A percentile compares a stretch with the other conserved stretches of the same genome.
phyloP scores from a whole-genome alignment of 495 filamentous ascomycete genomes.

The Hypoxylon cercidicola region DNA sequence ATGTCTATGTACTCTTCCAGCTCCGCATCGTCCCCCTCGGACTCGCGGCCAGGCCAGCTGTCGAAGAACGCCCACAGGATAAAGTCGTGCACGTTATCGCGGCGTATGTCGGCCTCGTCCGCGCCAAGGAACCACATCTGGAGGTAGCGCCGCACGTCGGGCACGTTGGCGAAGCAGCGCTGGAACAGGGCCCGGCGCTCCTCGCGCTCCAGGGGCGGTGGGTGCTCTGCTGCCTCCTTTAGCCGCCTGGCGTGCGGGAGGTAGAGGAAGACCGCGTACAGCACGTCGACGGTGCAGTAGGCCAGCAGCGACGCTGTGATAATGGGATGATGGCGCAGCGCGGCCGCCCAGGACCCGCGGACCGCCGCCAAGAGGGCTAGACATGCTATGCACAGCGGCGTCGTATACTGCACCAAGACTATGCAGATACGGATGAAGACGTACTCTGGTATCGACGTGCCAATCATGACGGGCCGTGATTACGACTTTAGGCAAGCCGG shows the following conservation, averaged over 20 bases:
- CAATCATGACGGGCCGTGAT: constrained; percentile 46
- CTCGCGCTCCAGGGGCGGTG: constrained; percentile 52
- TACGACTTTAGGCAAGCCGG: constrained; percentile 38
- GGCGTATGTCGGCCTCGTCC: constrained; percentile 64
- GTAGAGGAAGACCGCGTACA: constrained; percentile 66
- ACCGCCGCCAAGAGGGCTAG: constrained; percentile 50
- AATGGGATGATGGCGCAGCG: constrained; percentile 40
- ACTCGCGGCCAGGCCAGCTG: constrained; percentile 44
- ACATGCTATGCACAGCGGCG: constrained; percentile 61
- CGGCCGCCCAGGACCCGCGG: constrained; percentile 39
- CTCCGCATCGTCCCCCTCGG: constrained; percentile 58
- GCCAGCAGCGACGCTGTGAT: constrained; percentile 41
- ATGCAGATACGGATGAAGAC: constrained; percentile 63
- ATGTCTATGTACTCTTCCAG: constrained; percentile 64
- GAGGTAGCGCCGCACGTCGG: constrained; percentile 67
- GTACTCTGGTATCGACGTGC: constrained; percentile 46
- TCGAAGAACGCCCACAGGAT: constrained; percentile 72
- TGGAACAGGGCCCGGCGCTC: constrained; percentile 63
- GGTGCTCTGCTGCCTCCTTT: constrained; percentile 62
- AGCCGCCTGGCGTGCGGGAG: constrained; percentile 62
- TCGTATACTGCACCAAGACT: constrained; percentile 61
- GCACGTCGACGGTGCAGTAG: constrained; percentile 57
- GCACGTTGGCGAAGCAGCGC: constrained; percentile 63
- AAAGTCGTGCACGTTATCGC: constrained; percentile 74
- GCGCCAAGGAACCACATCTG: constrained; percentile 72